Percentiles rank a stretch among this genome's conserved stretches.
phyloP scores from a whole-genome alignment of 2,329 filamentous ascomycete genomes.

The Aspergillus sp. region DNA sequence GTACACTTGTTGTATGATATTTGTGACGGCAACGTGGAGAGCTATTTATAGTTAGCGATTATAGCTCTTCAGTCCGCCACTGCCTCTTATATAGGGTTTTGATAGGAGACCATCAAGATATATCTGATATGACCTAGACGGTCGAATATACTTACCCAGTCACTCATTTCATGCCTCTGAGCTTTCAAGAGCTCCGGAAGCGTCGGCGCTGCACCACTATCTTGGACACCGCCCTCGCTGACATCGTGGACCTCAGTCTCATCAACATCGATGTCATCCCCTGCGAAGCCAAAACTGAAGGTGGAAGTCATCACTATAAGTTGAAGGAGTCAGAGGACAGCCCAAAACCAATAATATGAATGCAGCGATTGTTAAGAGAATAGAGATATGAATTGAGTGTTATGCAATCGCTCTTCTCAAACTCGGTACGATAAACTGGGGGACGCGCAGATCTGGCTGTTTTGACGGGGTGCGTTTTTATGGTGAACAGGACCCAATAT shows the following conservation, averaged over 20 bases:
- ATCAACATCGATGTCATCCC: constrained; percentile 56
- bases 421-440: not conserved
- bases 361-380: not conserved
- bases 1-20: constrained; percentile 57
- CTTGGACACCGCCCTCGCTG: constrained; percentile 6
- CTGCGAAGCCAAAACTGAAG: constrained; percentile 61
- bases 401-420: not conserved
- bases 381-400: not conserved
- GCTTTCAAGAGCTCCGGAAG: constrained; percentile 37
- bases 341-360: not conserved
- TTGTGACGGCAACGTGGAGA: constrained; percentile 57
- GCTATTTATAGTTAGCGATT: constrained; percentile 35
- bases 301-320: constrained; percentile 19
- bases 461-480: not conserved
- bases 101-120: not conserved
- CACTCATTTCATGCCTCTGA: constrained; percentile 45
- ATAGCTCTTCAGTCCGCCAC: not conserved
- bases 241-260: constrained; percentile 24
- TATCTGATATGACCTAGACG: not conserved
- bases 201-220: constrained; percentile 18
- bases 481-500: not conserved
- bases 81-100: not conserved
- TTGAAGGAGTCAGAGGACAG: not conserved
- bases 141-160: constrained; percentile 44
- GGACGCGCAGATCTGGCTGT: not conserved